phyloP scores from a whole-genome alignment of 1,139 yeast genomes.

The Zygoascus meyerae region DNA sequence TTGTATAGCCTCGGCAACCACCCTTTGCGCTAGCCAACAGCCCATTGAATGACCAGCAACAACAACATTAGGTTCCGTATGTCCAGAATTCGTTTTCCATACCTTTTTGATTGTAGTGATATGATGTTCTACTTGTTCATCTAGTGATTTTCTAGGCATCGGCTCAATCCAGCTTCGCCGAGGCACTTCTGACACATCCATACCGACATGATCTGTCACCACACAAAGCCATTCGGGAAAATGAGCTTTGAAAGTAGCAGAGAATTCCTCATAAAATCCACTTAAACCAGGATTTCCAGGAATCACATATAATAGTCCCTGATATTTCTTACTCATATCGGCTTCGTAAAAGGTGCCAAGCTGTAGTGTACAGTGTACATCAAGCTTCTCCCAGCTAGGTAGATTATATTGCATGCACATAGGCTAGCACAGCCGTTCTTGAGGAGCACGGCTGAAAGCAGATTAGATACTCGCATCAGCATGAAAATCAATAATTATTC shows the following conservation, averaged over 20 bases:
- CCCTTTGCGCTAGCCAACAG: constrained; percentile 49
- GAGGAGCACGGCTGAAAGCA: too few species aligned
- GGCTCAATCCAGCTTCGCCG: constrained; percentile 23
- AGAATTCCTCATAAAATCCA: constrained; percentile 50
- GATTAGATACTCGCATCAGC: too few species aligned
- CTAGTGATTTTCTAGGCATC: constrained; percentile 35
- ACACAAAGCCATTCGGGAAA: constrained; percentile 46
- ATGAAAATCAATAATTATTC: too few species aligned
- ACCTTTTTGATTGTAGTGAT: constrained; percentile 16
- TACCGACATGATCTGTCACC: constrained; percentile 55
- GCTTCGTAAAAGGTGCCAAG: too few species aligned
- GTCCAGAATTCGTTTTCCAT: constrained; percentile 4
- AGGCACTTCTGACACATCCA: constrained; percentile 19
- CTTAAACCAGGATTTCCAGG: constrained; percentile 70
- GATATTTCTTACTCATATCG: constrained; percentile 17
- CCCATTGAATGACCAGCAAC: constrained; percentile 63
- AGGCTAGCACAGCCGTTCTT: too few species aligned
- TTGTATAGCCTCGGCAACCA: constrained; percentile 30
- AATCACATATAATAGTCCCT: constrained; percentile 36
- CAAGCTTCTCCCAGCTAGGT: too few species aligned
- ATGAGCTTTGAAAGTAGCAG: constrained; percentile 40
- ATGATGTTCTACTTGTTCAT: constrained; percentile 45
- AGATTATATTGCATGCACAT: too few species aligned
- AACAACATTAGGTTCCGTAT: constrained; percentile 31
- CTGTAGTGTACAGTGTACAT: too few species aligned